Evolutionary conservation across 352 stramenopile genomes (phyloP), one percentile per base, ranked within the genome.

Genomic region (Phytophthora pisi): DNA sequence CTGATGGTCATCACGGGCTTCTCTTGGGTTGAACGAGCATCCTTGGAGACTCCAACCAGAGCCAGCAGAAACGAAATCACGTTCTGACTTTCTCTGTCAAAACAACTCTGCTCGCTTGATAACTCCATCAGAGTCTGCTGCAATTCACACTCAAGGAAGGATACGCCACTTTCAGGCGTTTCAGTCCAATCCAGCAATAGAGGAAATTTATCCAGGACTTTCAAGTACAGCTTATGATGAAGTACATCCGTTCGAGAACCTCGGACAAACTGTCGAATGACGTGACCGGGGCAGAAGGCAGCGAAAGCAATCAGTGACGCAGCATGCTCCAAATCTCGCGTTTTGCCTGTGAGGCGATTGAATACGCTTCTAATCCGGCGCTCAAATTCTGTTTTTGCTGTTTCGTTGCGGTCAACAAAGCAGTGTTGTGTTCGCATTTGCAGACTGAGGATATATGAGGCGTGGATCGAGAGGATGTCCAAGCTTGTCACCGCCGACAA

Each of bases 321-420:
- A 20, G 64, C 23, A 26, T 72, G 61, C 26, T 63, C 42, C 20
- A 63, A 45, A 4, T 62, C 38, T 9, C 62, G 42, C 4, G 18
- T 15, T 26, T 65, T 70, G 34, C 51, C 75, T 9, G 72, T 77
- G 16, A 86, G 72, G 8, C 66, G 70, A 55, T 86, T 86, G 42
- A 82, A 70, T 18, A 70, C 59, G 5, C 61, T 43, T 30, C 64
- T 52, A 4, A 80, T 30, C 15, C 66, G 57, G 16, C 70, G 65
- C 52, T 61, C 64, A 24, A 78, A 69, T 9, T 52, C 46, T 10
- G 26, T 42, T 43, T 45, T 64, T 3, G 57, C 16, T 10, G 40
- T 9, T 10, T 50, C 23, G 24, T 62, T 64, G 8, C 30, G 18
- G n/a, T 69, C 40, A 23, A 62, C 15, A 5, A 82, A 65, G 26